Evolutionary conservation across 495 filamentous ascomycete species (phyloP), one percentile per base, ranked within the genome.

Genomic region (Parachaetomium inaequale): DNA sequence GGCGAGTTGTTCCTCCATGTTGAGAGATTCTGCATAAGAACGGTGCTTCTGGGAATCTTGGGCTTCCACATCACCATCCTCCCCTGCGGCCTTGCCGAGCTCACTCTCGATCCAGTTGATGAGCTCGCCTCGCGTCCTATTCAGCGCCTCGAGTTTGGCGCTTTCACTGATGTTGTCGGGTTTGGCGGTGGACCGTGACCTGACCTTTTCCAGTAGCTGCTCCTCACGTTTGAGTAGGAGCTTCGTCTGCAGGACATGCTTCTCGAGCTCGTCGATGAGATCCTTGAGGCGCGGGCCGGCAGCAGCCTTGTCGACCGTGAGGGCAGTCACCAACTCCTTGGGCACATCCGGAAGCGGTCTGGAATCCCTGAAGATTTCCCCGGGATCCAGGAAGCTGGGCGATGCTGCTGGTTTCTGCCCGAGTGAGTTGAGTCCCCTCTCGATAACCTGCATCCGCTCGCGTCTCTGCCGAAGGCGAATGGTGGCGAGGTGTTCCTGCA

Each of bases 91-190:
- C 56, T 78, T 82, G 31, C 78, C 76, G 8, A 91, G 74, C 62
- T 88, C 87, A 14, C 79, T 76, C 69, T 91, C 87, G 25, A 91
- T 87, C 88, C 88, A 91, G 64, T 80, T 79, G 42, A 90, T 87
- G 57, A 91, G 74, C 53, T 85, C 86, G 66, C 84, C 81, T 26
- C 88, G 78, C 3, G 85, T 85, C n/a, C 65, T 68, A 25, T 74
- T 76, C 40, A 80, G 65, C 15, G 85, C 86, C 59, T 77, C 81
- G 34, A 78, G 59, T 38, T 78, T 79, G 3, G 77, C 71, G 61
- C 69, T 64, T 2, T 71, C 66, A 21, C 72, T 66, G 38, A 78
- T 52, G 28, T 31, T 64, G 17, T 68, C 68, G 29, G 73, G 71
- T 2, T 66, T 62, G 47, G 66, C 65, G 17, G 71, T 62, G 14